Conservation (phyloP, 2,329 filamentous ascomycete genomes). For the Cladosporium halotolerans region DNA sequence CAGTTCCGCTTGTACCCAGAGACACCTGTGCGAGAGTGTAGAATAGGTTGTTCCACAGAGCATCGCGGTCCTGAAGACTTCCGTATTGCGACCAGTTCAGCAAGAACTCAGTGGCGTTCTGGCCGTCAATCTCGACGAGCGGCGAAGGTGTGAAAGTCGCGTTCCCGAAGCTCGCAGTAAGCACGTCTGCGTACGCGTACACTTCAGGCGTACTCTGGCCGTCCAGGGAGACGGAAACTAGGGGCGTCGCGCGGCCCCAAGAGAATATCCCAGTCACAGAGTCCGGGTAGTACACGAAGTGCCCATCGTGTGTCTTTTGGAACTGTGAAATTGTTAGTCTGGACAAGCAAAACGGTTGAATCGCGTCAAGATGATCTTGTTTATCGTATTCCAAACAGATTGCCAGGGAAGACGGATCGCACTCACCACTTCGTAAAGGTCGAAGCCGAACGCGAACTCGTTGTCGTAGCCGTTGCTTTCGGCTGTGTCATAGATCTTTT, state of each 20-base stretch:
- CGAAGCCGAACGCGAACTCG: conserved; percentile 43
- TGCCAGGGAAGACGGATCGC: neutral
- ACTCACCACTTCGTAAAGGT: conserved; percentile 43
- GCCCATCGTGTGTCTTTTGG: conserved; percentile 56
- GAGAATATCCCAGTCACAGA: conserved; percentile 47
- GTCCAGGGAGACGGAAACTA: conserved; percentile 57
- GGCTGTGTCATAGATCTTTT: conserved; percentile 35
- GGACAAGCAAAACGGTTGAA: too few species aligned
- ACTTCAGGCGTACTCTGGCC: conserved; percentile 53
- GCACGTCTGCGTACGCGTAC: conserved; percentile 47
- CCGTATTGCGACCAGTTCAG: conserved; percentile 43
- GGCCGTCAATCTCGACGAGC: conserved; percentile 52
- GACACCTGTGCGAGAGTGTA: conserved; percentile 41
- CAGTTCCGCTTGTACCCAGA: conserved; percentile 34
- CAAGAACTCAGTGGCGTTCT: conserved; percentile 46
- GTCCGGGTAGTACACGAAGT: conserved; percentile 53
- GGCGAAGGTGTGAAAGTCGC: conserved; percentile 41
- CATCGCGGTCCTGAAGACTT: conserved; percentile 51
- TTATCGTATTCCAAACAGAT: too few species aligned
- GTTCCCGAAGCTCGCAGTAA: conserved; percentile 36
- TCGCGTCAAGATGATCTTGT: too few species aligned
- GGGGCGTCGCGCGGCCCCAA: conserved; percentile 42
- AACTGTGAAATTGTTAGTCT: conserved; percentile 24
- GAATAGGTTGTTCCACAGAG: conserved; percentile 49
- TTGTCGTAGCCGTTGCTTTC: conserved; percentile 32